phyloP scores from a whole-genome alignment of 1,139 yeast species.

The Geotrichum bryndzae region DNA sequence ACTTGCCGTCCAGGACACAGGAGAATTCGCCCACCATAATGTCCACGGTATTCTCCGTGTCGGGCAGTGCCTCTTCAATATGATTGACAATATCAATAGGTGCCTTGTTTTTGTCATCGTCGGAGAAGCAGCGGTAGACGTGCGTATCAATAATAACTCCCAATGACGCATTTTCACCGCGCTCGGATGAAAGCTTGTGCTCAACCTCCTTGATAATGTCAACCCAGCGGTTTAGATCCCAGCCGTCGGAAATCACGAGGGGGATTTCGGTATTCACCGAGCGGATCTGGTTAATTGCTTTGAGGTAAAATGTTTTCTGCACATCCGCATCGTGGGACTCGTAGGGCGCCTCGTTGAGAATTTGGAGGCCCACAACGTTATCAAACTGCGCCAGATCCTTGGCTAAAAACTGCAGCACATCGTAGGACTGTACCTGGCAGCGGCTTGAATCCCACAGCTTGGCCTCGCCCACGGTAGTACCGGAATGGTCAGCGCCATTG shows the following conservation, averaged over 20 bases:
- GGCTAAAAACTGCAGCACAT: conserved; percentile 56
- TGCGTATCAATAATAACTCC: conserved; percentile 81
- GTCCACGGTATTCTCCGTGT: conserved; percentile 52
- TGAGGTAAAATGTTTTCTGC: conserved; percentile 53
- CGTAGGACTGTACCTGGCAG: conserved; percentile 44
- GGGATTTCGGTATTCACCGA: conserved; percentile 54
- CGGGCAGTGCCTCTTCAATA: conserved; percentile 42
- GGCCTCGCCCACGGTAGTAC: conserved; percentile 54
- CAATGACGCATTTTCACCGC: conserved; percentile 29
- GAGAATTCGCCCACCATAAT: conserved; percentile 85
- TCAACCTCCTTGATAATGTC: conserved; percentile 53
- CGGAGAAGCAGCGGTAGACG: conserved; percentile 79
- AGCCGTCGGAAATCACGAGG: conserved; percentile 81
- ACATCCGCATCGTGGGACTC: conserved; percentile 40
- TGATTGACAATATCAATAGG: conserved; percentile 53
- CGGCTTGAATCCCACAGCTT: conserved; percentile 53
- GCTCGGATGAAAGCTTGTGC: conserved; percentile 26
- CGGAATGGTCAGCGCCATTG: conserved; percentile 78
- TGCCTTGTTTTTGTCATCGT: conserved; percentile 57
- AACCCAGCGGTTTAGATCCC: conserved; percentile 84
- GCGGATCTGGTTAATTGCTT: conserved; percentile 60
- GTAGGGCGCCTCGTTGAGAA: conserved; percentile 78
- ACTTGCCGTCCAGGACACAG: conserved; percentile 69
- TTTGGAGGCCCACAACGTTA: conserved; percentile 74
- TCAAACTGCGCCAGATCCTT: conserved; percentile 51